These are phyloP conservation scores for Thyridium curvatum DNA, from an alignment of 2,329 filamentous ascomycete species.

Conservation along the genomic window DNA sequence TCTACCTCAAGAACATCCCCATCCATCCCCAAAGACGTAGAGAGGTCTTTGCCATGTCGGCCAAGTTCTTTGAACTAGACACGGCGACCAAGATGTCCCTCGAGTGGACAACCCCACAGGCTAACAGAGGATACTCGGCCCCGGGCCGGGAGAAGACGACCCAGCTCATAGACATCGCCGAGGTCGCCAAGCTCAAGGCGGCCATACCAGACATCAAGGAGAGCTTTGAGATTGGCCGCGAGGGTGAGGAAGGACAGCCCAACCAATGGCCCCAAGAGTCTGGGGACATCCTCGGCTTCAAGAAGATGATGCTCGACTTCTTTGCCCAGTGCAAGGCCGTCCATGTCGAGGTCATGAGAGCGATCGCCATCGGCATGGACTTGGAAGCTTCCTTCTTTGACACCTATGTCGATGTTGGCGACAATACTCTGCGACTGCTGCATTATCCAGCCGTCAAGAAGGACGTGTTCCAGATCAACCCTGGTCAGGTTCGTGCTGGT, in stretches of 20 bases:
- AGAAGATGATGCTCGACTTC: conserved; percentile 67
- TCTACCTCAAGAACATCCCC: conserved; percentile 79
- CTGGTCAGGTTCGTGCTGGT: conserved; percentile 67
- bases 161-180: conserved; percentile 42
- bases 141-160: conserved; percentile 67
- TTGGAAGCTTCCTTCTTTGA: conserved; percentile 69
- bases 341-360: conserved; percentile 74
- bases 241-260: conserved; percentile 51
- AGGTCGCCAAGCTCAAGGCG: conserved; percentile 52
- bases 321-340: conserved; percentile 67
- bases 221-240: conserved; percentile 58
- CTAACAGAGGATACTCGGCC: conserved; percentile 68
- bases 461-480: conserved; percentile 58
- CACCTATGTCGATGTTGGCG: conserved; percentile 59
- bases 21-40: conserved; percentile 55
- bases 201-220: conserved; percentile 61
- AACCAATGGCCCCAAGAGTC: conserved; percentile 70
- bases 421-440: conserved; percentile 67
- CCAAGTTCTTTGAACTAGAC: conserved; percentile 63
- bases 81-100: conserved; percentile 57
- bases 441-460: conserved; percentile 69
- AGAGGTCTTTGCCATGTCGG: conserved; percentile 60
- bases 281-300: conserved; percentile 55
- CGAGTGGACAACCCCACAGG: conserved; percentile 64
- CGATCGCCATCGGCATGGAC: conserved; percentile 76